Evolutionary conservation across 2,329 filamentous ascomycete species (phyloP), one percentile per base, ranked within the genome.

Genomic region (Rugonectria rugulosa): DNA sequence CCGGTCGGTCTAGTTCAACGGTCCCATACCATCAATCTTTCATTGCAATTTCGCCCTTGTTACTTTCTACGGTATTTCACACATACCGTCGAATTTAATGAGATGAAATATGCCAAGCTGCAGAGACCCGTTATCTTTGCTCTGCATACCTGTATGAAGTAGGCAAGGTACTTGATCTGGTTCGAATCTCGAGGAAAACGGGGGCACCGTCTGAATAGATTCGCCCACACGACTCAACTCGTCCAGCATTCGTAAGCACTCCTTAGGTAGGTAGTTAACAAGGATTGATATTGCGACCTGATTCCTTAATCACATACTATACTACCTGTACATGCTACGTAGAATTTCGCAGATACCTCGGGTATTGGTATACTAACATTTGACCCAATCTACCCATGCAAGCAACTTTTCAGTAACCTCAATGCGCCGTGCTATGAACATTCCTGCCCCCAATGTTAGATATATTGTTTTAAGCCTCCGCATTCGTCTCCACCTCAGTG

Each of bases 331-430:
- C 48, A 48, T n/a, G n/a, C n/a, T n/a, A n/a, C n/a, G n/a, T n/a
- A n/a, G n/a, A n/a, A n/a, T n/a, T n/a, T n/a, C n/a, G n/a, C n/a
- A n/a, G n/a, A n/a, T n/a, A n/a, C n/a, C 31, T 53, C 43, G 56
- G 62, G 64, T 67, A 67, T 65, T 55, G 46, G 54, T 67, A 56
- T 50, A 44, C 26, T 24, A 50, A 32, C 46, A 50, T 47, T 26
- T 34, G n/a, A n/a, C n/a, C n/a, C n/a, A n/a, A n/a, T 45, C 29
- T 42, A 40, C 34, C 24, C 29, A 56, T 23, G 15, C 20, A 41
- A 50, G 49, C 43, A 43, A 47, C 44, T 41, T 41, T 55, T 51
- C 37, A 37, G 51, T 45, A 56, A 27, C 42, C 49, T 53, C 49
- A 41, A 44, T 55, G 56, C 58, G 46, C 56, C 57, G 42, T 63